Base-by-base conservation (phyloP, 768 basidiomycete species). In the Termitomyces heimii region DNA sequence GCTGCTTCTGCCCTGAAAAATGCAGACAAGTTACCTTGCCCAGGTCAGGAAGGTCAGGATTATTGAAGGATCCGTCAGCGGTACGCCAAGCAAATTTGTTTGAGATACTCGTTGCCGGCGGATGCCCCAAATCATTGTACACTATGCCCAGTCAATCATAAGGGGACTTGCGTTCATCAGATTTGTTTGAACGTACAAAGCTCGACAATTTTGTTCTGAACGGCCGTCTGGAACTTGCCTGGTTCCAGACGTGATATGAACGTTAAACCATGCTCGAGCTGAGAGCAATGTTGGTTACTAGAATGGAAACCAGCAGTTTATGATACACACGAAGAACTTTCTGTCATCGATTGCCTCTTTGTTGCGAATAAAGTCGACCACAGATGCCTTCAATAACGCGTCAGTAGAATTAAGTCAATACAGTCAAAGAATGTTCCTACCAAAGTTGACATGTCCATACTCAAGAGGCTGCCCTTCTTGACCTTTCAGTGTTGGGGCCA, bases 121-220 rank as follows among this genome's bases (percentile, higher is more conserved):
- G 92, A 68, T 94, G 92, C 0, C 83, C 70, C 16, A 96, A 79
- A 68, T 94, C 93, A 60, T 87, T 82, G 68, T 92, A 93, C 56
- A 91, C 89, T 92, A 22, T 16, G 24, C 35, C 20, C 53, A 49
- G 34, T 28, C 14, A 35, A 20, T 18, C 8, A 48, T 58, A 18
- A 54, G 49, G 26, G 4, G n/a, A 16, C 45, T n/a, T 18, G 16
- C 16, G 45, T 9, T 55, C 20, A 56, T 18, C 13, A 4, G 18
- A 20, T n/a, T 28, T 22, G 26, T 29, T 51, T 42, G 48, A 35
- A 75, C 87, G 59, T 57, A 90, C 91, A 65, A 32, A 83, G 73
- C 63, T 84, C 72, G 43, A 91, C 69, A 45, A 68, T 78, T 67
- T 70, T 81, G 67, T 77, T 74, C 60, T 77, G 77, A 13, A 78